Evolutionary conservation across 2,329 filamentous ascomycete species (phyloP).

Genomic region (Cucurbitaria berberidis): DNA sequence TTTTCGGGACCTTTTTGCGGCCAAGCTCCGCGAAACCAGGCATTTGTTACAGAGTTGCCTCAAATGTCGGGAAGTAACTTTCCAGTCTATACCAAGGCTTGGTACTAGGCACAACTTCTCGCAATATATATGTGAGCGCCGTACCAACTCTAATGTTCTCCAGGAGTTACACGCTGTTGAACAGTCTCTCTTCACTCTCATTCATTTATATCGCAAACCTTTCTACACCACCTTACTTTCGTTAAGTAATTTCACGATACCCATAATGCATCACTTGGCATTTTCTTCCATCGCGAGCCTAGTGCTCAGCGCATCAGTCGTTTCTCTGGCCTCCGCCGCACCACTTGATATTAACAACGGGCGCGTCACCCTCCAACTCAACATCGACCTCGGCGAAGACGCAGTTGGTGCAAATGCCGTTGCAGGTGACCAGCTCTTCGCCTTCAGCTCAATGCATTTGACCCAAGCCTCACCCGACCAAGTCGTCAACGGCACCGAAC

Average conservation of each 20-base stretch:
- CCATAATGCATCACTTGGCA: slow-evolving; percentile 28
- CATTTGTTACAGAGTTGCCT: slow-evolving; percentile 23
- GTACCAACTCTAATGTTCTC: not conserved
- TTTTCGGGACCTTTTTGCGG: not conserved
- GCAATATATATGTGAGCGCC: slow-evolving; percentile 4
- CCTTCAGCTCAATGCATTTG: slow-evolving; percentile 59
- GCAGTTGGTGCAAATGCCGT: slow-evolving; percentile 3
- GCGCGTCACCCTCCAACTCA: slow-evolving; percentile 20
- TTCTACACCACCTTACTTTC: slow-evolving; percentile 7
- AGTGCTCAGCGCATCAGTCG: slow-evolving; percentile 17
- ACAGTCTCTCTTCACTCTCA: slow-evolving; percentile 28
- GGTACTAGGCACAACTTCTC: slow-evolving; percentile 16
- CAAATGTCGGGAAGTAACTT: slow-evolving; percentile 18
- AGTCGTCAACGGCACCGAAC: slow-evolving; percentile 56
- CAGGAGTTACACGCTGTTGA: slow-evolving; percentile 32
- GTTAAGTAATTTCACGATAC: slow-evolving; percentile 3
- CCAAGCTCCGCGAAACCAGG: slow-evolving; percentile 22
- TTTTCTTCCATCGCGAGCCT: slow-evolving; percentile 15
- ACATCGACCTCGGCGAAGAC: slow-evolving; percentile 26
- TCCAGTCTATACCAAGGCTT: slow-evolving; percentile 28
- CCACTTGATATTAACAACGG: slow-evolving; percentile 22
- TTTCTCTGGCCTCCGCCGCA: slow-evolving; percentile 17
- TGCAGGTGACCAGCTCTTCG: slow-evolving; percentile 28
- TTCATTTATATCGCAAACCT: slow-evolving; percentile 19
- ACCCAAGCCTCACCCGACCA: slow-evolving; percentile 57